Evolutionary conservation across 2,329 filamentous ascomycete species (phyloP), one percentile per base, ranked within the genome.

Genomic region (Huntiella abstrusa): DNA sequence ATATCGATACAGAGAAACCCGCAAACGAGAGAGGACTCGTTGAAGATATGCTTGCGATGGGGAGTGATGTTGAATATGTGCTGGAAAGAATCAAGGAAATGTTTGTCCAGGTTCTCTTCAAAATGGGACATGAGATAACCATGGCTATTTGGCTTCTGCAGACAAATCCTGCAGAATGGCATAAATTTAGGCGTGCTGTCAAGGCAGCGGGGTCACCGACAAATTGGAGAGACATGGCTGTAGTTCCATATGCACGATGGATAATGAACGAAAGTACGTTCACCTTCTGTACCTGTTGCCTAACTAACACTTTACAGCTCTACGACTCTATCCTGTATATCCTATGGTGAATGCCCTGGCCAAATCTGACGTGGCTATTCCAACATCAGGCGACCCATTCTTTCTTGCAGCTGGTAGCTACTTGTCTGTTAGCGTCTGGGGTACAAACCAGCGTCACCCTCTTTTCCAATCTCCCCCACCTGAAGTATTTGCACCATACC

Each of bases 281-380:
- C 12, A 12, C 13, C 13, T 36, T 33, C 19, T 5, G 13, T 17
- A 4, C 17, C 17, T 17, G 17, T 5, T 34, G 12, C 12, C 16
- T 13, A 13, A 15, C 16, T 16, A 5, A 33, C 22, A 10, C 4
- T 33, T 33, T 35, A 4, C 7, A 43, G 40, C 15, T 0, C 70
- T 87, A 49, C 77, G 83, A 12, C 62, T 88, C 5, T 85, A 88
- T 60, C 83, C 83, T 0, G 69, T 75, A 10, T 17, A 17, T 17
- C 17, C 17, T 4, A 17, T 17, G 17, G 1, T 17, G 4, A 4
- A 17, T 4, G 4, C 17, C 1, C 17, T 1, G 17, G 17, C 4
- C 17, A 17, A 17, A 17, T 17, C 4, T 17, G 17, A 17, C 17
- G 4, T 4, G 17, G 17, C 17, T 17, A 17, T 17, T 17, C 17